Evolutionary conservation across 2,329 filamentous ascomycete genomes (phyloP).

Genomic region (Phaeosphaeria sp.): DNA sequence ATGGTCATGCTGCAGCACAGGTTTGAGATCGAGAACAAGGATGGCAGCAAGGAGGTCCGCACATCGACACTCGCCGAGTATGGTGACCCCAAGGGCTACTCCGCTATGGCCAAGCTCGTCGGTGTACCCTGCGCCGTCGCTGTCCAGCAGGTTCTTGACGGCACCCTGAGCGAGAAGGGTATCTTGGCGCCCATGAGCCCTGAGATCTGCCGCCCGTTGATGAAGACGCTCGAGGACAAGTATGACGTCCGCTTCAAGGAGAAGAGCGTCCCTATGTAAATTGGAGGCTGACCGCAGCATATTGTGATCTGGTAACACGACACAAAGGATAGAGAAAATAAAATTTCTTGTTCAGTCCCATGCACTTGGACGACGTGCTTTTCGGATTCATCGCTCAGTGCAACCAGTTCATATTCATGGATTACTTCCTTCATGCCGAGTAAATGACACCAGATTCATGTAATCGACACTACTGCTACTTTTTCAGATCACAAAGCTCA

Average conservation of each 20-base stretch:
- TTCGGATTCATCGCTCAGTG: not conserved
- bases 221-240: conserved; percentile 79
- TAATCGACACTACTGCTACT: too few species aligned
- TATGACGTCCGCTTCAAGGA: conserved; percentile 77
- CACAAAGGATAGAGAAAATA: conserved; percentile 26
- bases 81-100: conserved; percentile 79
- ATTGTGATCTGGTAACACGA: not conserved
- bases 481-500: too few species aligned
- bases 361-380: not conserved
- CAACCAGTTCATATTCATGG: not conserved
- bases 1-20: conserved; percentile 80
- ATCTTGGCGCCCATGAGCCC: conserved; percentile 78
- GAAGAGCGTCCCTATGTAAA: conserved; percentile 59
- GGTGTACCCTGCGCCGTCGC: conserved; percentile 78
- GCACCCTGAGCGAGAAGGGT: conserved; percentile 74
- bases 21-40: conserved; percentile 83
- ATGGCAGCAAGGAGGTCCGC: conserved; percentile 77
- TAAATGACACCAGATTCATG: too few species aligned
- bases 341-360: not conserved
- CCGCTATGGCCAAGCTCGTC: conserved; percentile 83
- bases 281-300: not conserved
- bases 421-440: not conserved
- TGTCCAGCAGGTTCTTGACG: conserved; percentile 77
- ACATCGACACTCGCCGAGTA: conserved; percentile 86
- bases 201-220: conserved; percentile 74